phyloP scores from a whole-genome alignment of 768 basidiomycete genomes.

The Gelatoporia subvermispora region DNA sequence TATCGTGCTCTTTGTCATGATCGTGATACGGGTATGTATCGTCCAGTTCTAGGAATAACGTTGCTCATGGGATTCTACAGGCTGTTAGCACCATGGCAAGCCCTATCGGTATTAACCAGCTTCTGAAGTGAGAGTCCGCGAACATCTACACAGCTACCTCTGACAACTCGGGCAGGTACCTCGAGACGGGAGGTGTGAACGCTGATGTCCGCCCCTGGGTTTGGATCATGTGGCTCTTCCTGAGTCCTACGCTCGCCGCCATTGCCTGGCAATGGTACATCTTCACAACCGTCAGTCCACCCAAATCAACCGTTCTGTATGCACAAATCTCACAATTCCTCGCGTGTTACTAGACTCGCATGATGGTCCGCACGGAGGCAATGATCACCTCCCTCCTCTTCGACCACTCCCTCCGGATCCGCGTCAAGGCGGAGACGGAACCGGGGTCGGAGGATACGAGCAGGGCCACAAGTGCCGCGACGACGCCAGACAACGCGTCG shows the following conservation, averaged over 20 bases:
- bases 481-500: slow-evolving; percentile 9
- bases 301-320: background rate
- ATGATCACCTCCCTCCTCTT: slow-evolving; percentile 48
- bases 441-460: slow-evolving; percentile 52
- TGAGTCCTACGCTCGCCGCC: slow-evolving; percentile 40
- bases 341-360: slow-evolving; percentile 23
- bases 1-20: slow-evolving; percentile 2
- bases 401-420: slow-evolving; percentile 45
- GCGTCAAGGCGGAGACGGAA: slow-evolving; percentile 38
- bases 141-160: no score
- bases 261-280: slow-evolving; percentile 51
- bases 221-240: slow-evolving; percentile 52
- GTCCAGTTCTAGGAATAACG: background rate
- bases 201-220: slow-evolving; percentile 60
- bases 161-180: slow-evolving; percentile 34
- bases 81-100: slow-evolving; percentile 15
- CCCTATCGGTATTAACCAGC: slow-evolving; percentile 27
- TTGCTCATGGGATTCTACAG: background rate
- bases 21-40: slow-evolving; percentile 1
- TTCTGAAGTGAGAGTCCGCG: slow-evolving; percentile 20
- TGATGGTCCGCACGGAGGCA: slow-evolving; percentile 36
- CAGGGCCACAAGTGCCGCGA: slow-evolving; percentile 20
- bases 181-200: slow-evolving; percentile 48
- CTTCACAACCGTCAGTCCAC: slow-evolving; percentile 27
- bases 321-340: background rate